Evolutionary conservation across 139 green algal genomes (phyloP).

Genomic region (Chlorella sp.): DNA sequence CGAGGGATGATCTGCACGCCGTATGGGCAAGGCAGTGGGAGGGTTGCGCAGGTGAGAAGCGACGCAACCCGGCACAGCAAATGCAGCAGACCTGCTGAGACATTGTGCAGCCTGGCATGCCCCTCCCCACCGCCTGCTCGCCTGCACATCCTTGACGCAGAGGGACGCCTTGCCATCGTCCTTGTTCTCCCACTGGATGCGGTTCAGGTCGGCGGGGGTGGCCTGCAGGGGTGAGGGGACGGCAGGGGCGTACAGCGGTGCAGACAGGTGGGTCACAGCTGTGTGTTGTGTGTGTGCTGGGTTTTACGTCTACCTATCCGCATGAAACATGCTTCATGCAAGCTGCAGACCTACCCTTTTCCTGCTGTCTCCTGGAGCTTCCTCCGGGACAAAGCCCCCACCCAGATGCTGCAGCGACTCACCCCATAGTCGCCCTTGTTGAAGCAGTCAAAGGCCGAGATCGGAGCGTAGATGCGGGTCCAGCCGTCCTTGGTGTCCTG

Average conservation of each 20-base stretch:
- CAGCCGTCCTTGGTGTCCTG: constrained; percentile 21
- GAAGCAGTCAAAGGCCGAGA: constrained; percentile 14
- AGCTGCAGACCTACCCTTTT: too few species aligned
- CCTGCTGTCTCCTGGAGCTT: too few species aligned
- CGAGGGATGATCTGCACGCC: not conserved
- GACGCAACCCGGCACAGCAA: too few species aligned
- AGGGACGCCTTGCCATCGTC: constrained; percentile 8
- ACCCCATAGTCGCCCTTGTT: not conserved
- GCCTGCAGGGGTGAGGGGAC: not conserved
- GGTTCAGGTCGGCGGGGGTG: constrained; percentile 9
- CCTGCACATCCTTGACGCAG: constrained; percentile 38
- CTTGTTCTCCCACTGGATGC: constrained; percentile 38
- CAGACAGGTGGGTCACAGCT: too few species aligned
- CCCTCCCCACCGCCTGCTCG: not conserved
- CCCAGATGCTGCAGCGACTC: not conserved
- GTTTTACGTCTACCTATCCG: too few species aligned
- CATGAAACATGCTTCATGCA: too few species aligned
- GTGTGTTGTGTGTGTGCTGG: too few species aligned
- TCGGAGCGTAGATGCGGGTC: constrained; percentile 11
- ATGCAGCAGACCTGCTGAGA: not conserved
- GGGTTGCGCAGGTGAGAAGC: not conserved
- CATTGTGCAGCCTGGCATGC: not conserved
- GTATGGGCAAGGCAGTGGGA: not conserved
- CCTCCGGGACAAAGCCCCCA: too few species aligned
- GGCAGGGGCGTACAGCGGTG: too few species aligned